Evolutionary conservation across 805 yeast species (phyloP), one percentile per base, ranked within the genome.

Genomic region (Candida ascalaphidarum): DNA sequence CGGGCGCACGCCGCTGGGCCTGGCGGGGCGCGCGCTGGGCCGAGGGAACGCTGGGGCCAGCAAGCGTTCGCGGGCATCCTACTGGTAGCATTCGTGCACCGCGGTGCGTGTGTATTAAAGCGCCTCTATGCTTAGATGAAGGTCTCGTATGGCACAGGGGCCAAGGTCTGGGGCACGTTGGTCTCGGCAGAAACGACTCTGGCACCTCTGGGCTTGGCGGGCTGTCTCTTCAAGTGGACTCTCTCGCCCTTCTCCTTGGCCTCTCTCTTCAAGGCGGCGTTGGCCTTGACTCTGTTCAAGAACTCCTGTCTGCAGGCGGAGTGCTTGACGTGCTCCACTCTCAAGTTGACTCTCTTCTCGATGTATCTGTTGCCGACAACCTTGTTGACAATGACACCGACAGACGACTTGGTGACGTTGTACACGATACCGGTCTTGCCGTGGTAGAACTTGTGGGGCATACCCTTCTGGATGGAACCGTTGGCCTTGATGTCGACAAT

Each of bases 381-480:
- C 82, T 92, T 92, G 94, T 92, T 82, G 65, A 92, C 68, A 60
- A 92, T 84, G 55, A 92, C 92, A 81, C 98, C 98, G 48, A 92
- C 97, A 46, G 98, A 74, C 43, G 95, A 71, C 79, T 84, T 92
- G 81, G 98, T 89, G 52, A 92, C 94, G 80, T 92, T 92, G 95
- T 78, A 92, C 48, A 92, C 78, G 55, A 92, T 84, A 81, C 98
- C 98, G 50, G 98, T 92, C 81, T 88, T 92, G 73, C 98, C 98
- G 79, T 92, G 96, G 96, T 92, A 92, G 82, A 76, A 88, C 77
- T 92, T 92, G 86, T 85, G 95, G 68, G 98, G 98, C 96, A 92
- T 85, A 84, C 97, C 96, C 81, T 89, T 88, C 68, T 92, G 97
- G 77, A 88, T 76, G 51, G 98, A 77, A 78, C 96, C 96, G 68